Evolutionary conservation across 2,329 filamentous ascomycete species (phyloP).

Genomic region (Claviceps pazoutovae): DNA sequence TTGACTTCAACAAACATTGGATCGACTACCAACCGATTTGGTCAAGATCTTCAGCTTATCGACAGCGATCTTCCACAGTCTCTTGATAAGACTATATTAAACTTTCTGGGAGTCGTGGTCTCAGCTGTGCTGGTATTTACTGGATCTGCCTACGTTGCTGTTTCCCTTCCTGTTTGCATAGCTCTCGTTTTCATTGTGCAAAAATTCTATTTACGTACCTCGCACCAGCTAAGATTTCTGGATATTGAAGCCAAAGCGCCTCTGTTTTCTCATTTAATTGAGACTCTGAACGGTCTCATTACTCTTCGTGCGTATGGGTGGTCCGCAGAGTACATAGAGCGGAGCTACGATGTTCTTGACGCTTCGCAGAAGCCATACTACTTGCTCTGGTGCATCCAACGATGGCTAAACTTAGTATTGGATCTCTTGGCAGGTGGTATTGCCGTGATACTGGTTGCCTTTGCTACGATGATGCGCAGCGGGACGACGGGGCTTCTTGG

Average conservation of each 20-base stretch:
- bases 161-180: conserved; percentile 28
- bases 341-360: conserved; percentile 18
- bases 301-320: conserved; percentile 24
- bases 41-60: conserved; percentile 25
- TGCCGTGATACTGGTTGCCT: conserved; percentile 28
- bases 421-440: conserved; percentile 31
- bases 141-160: conserved; percentile 29
- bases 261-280: conserved; percentile 27
- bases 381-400: conserved; percentile 32
- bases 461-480: conserved; percentile 24
- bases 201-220: conserved; percentile 29
- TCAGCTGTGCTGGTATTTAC: conserved; percentile 27
- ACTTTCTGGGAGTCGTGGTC: conserved; percentile 11
- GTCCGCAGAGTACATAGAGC: conserved; percentile 10
- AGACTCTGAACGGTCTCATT: conserved; percentile 18
- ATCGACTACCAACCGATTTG: conserved; percentile 23
- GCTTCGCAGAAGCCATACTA: conserved; percentile 20
- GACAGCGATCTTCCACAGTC: conserved; percentile 22
- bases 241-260: conserved; percentile 39
- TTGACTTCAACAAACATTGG: conserved; percentile 23
- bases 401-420: conserved; percentile 34
- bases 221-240: conserved; percentile 39
- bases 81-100: conserved; percentile 13
- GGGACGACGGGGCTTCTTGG: conserved; percentile 16
- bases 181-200: conserved; percentile 13